Percentiles rank a stretch among this genome's conserved stretches.
phyloP scores from a whole-genome alignment of 306 rosid genomes.

The Crataegus laevigata region DNA sequence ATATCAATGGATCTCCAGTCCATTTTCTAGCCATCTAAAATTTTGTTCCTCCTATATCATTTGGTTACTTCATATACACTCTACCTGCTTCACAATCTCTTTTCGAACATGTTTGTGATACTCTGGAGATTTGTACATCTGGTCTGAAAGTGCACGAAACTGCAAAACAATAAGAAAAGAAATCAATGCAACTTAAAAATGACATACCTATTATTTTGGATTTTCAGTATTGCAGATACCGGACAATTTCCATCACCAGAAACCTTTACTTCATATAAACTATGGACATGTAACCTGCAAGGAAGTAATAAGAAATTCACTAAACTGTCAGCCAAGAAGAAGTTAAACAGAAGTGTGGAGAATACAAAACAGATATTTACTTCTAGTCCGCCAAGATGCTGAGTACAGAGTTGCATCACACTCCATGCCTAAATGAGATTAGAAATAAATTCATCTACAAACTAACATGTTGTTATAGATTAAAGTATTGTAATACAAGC shows the following conservation, averaged over 20 bases:
- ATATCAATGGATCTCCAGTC: background rate
- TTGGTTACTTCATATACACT: background rate
- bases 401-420: background rate
- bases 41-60: background rate
- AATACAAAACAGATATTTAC: background rate
- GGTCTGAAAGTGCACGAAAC: slow-evolving; percentile 91
- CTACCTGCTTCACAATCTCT: slow-evolving; percentile 71
- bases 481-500: background rate
- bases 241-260: slow-evolving; percentile 96
- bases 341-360: background rate
- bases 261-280: slow-evolving; percentile 78
- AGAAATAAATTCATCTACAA: background rate
- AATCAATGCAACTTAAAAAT: slow-evolving; percentile 6
- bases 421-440: background rate
- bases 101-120: slow-evolving; percentile 76
- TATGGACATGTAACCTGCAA: slow-evolving; percentile 55
- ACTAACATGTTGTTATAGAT: background rate
- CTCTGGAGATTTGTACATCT: slow-evolving; percentile 68
- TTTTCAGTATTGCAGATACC: slow-evolving; percentile 32
- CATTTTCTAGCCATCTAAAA: background rate
- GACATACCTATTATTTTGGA: background rate
- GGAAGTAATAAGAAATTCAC: slow-evolving; percentile 11
- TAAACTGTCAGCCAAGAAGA: background rate
- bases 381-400: background rate
- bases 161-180: slow-evolving; percentile 26